A percentile compares a stretch with the other conserved stretches of the same genome.
Evolutionary conservation across 2,329 filamentous ascomycete genomes (phyloP).

Genomic region (Waltergamsia citrina): DNA sequence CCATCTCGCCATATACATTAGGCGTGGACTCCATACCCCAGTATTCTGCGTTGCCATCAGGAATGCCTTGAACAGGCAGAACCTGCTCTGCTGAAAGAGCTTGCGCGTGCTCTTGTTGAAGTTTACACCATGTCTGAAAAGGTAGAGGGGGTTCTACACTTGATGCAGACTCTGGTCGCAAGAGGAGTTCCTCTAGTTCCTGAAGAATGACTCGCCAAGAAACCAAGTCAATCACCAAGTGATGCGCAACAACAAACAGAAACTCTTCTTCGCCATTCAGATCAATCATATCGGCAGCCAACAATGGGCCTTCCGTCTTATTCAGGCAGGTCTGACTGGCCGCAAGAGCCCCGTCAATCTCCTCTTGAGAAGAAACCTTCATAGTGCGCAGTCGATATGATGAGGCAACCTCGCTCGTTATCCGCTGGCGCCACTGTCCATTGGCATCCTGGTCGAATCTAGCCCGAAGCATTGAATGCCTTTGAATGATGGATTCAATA

Average conservation of each 20-base stretch:
- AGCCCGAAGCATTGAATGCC: slow-evolving; percentile 9
- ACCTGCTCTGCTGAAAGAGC: too few species aligned
- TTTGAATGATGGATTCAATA: slow-evolving; percentile 3
- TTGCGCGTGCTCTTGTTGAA: slow-evolving; percentile 20
- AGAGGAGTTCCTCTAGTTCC: slow-evolving; percentile 30
- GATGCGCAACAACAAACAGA: slow-evolving; percentile 24
- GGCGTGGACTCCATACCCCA: background rate
- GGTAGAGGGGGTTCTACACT: slow-evolving; percentile 10
- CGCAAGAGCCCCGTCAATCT: background rate
- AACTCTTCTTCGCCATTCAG: slow-evolving; percentile 6
- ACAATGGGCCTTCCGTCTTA: slow-evolving; percentile 5
- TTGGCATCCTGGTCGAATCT: slow-evolving; percentile 4
- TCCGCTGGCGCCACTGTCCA: too few species aligned
- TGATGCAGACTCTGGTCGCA: slow-evolving; percentile 1
- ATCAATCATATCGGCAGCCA: slow-evolving; percentile 10
- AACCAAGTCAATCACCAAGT: slow-evolving; percentile 32
- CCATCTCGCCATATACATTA: background rate
- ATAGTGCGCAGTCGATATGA: too few species aligned
- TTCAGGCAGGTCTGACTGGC: slow-evolving; percentile 5
- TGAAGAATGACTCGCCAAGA: slow-evolving; percentile 34
- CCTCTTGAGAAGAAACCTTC: slow-evolving; percentile 6
- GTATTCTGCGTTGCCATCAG: background rate
- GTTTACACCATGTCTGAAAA: slow-evolving; percentile 27
- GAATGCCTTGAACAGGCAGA: too few species aligned
- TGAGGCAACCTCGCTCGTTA: too few species aligned